Conservation (phyloP, 306 rosid genomes). For the Oemleria cerasiformis region DNA sequence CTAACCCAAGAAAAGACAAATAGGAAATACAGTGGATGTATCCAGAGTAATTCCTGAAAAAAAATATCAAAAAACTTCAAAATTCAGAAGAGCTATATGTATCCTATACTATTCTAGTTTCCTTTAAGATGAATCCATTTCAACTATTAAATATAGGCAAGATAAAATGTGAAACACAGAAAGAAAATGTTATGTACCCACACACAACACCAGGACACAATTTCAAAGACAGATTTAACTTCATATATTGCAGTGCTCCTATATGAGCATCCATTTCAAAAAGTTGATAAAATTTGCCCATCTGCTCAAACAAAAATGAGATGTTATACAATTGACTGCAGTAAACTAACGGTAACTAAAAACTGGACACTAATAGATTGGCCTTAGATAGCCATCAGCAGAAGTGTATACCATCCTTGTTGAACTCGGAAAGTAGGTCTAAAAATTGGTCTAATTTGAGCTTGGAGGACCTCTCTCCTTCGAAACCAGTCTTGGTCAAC, state of each 20-base stretch:
- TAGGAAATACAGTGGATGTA: not conserved
- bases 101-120: not conserved
- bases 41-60: not conserved
- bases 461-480: conserved; percentile 86
- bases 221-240: conserved; percentile 31
- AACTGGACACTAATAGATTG: not conserved
- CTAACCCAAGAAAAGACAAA: too few species aligned
- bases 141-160: not conserved
- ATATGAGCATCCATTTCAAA: conserved; percentile 96
- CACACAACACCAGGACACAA: conserved; percentile 9
- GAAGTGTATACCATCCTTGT: conserved; percentile 79
- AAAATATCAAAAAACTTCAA: not conserved
- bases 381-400: conserved; percentile 30
- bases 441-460: conserved; percentile 72
- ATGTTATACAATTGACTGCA: conserved; percentile 23
- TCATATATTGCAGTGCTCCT: conserved; percentile 92
- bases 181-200: too few species aligned
- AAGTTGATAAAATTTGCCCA: conserved; percentile 95
- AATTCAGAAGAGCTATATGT: not conserved
- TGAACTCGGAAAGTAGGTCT: conserved; percentile 70
- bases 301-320: conserved; percentile 46
- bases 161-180: not conserved
- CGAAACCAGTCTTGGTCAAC: conserved; percentile 75
- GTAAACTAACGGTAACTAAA: not conserved
- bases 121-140: not conserved